A percentile compares a stretch with the other conserved stretches of the same genome.
phyloP scores from a whole-genome alignment of 306 rosid species.

The Begonia loranthoides region DNA sequence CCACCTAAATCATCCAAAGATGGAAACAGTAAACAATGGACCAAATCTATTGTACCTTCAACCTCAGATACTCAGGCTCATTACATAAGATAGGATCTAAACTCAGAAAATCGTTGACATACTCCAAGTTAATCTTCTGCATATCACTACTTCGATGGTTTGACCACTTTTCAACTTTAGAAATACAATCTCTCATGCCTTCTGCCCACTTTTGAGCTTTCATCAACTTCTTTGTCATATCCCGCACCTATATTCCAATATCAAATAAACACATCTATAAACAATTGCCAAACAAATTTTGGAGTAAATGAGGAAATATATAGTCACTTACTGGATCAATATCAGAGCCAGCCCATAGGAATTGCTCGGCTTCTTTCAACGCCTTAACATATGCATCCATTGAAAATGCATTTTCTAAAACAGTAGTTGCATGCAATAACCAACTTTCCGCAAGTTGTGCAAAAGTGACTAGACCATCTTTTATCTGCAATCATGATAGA shows the following conservation, averaged over 20 bases:
- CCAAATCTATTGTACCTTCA: conserved; percentile 53
- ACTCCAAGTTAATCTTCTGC: conserved; percentile 47
- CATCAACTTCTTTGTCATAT: conserved; percentile 42
- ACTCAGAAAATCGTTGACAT: conserved; percentile 41
- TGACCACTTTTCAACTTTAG: conserved; percentile 50
- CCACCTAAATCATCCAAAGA: neutral
- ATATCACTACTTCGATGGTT: conserved; percentile 15
- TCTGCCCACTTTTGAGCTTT: conserved; percentile 73
- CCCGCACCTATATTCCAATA: conserved; percentile 55
- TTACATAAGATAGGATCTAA: conserved; percentile 43
- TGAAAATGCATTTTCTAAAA: conserved; percentile 42
- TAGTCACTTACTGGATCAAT: conserved; percentile 67
- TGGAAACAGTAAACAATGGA: conserved; percentile 9
- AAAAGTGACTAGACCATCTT: conserved; percentile 42
- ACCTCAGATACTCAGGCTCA: conserved; percentile 52
- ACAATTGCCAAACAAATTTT: too few species aligned
- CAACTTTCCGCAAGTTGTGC: conserved; percentile 63
- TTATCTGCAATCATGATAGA: conserved; percentile 61
- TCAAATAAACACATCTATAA: conserved; percentile 6
- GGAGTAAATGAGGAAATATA: too few species aligned
- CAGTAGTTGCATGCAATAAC: conserved; percentile 41
- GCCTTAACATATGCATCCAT: conserved; percentile 42
- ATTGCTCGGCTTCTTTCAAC: conserved; percentile 78
- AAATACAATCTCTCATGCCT: conserved; percentile 48
- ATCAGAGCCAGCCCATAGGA: conserved; percentile 96